A percentile compares a stretch with the other conserved stretches of the same genome.
These are phyloP conservation scores for Diospyros kaki DNA, from an alignment of 148 eudicot species.

Conservation along the genomic window DNA sequence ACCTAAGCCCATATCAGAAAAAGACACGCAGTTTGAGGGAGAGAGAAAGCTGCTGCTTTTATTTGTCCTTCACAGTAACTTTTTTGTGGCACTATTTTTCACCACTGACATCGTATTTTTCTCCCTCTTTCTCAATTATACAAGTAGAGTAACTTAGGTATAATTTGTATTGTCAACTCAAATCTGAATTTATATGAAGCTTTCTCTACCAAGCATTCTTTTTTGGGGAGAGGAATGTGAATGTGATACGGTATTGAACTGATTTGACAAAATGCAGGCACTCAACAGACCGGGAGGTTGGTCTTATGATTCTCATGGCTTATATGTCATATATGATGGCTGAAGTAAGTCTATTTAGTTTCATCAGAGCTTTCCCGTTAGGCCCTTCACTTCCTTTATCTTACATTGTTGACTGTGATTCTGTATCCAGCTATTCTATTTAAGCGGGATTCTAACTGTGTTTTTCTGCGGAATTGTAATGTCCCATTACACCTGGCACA, in stretches of 20 bases:
- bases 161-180: too few species aligned
- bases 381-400: neutral
- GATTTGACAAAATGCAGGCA: constrained; percentile 43
- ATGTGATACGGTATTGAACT: neutral
- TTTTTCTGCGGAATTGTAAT: constrained; percentile 88
- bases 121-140: neutral
- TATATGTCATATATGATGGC: constrained; percentile 76
- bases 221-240: neutral
- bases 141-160: neutral
- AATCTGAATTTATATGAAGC: too few species aligned
- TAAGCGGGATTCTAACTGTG: constrained; percentile 82
- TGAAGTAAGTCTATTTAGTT: constrained; percentile 46
- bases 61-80: neutral
- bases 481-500: constrained; percentile 94
- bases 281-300: constrained; percentile 90
- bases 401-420: neutral
- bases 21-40: too few species aligned
- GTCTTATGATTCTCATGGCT: constrained; percentile 84
- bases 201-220: too few species aligned
- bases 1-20: too few species aligned
- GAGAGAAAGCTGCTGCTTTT: too few species aligned
- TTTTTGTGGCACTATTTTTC: neutral
- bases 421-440: constrained; percentile 49
- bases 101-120: neutral
- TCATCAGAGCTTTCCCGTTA: too few species aligned